A percentile compares a stretch with the other conserved stretches of the same genome.
phyloP scores from a whole-genome alignment of 257 asterid species.

The Solanum lycopersicoides region DNA sequence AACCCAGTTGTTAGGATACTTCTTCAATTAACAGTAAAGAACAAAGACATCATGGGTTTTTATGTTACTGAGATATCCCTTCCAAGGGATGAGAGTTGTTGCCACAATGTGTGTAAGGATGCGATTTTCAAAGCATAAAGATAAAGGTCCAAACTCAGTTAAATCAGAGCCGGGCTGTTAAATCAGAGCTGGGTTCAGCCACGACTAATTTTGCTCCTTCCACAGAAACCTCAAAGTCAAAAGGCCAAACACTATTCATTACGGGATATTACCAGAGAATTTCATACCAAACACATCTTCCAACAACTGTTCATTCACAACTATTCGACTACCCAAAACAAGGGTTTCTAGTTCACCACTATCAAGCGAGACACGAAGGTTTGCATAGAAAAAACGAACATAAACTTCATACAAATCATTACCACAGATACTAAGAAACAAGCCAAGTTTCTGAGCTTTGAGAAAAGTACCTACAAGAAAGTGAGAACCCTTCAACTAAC shows the following conservation, averaged over 20 bases:
- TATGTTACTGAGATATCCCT: neutral
- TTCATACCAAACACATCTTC: neutral
- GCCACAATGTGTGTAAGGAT: neutral
- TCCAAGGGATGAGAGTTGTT: neutral
- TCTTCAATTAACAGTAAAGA: neutral
- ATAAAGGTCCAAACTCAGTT: neutral
- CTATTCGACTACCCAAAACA: too few relatives aligned
- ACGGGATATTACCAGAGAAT: accelerated
- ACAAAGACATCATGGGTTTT: neutral
- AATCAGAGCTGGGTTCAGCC: neutral
- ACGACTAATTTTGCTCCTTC: neutral
- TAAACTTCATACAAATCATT: too few relatives aligned
- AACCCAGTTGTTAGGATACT: neutral
- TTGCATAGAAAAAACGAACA: too few relatives aligned
- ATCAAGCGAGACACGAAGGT: accelerated
- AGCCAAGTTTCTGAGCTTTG: too few relatives aligned
- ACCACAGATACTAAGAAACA: too few relatives aligned
- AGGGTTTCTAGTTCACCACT: too few relatives aligned
- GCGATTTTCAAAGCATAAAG: neutral
- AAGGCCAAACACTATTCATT: neutral
- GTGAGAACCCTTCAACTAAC: too few relatives aligned
- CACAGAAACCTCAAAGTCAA: neutral
- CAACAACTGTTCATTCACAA: too few relatives aligned
- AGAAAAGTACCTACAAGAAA: too few relatives aligned
- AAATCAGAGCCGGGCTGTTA: too few relatives aligned